Conservation (phyloP, 2,329 filamentous ascomycete species). For the Madurella fahalii region DNA sequence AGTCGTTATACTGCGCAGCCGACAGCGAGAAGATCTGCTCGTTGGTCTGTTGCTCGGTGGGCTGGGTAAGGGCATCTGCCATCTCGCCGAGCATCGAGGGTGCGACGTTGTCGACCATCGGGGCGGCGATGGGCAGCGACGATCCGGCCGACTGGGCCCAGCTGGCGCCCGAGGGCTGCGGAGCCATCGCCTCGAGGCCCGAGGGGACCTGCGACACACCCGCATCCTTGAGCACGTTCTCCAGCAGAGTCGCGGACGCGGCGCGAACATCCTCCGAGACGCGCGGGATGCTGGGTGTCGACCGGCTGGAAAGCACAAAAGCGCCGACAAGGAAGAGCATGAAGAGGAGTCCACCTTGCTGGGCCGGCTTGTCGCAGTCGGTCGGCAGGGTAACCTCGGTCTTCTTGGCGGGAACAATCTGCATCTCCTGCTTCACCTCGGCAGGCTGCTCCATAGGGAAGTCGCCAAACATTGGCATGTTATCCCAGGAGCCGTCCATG, state of each 20-base stretch:
- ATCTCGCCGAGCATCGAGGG: constrained; percentile 63
- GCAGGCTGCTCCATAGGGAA: constrained; percentile 54
- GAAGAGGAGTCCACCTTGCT: constrained; percentile 78
- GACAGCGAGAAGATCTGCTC: constrained; percentile 86
- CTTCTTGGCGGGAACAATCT: constrained; percentile 54
- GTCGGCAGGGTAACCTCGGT: constrained; percentile 41
- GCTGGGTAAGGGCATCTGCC: constrained; percentile 64
- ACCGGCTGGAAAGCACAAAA: constrained; percentile 85
- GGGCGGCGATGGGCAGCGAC: constrained; percentile 39
- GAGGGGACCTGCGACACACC: constrained; percentile 52
- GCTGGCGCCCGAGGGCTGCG: constrained; percentile 49
- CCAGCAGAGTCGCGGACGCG: constrained; percentile 71
- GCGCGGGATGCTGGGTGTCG: constrained; percentile 66
- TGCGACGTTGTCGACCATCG: constrained; percentile 46
- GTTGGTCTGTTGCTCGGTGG: constrained; percentile 78
- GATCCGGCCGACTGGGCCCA: constrained; percentile 41
- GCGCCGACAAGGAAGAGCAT: constrained; percentile 97
- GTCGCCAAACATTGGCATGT: constrained; percentile 72
- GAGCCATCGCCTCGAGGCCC: constrained; percentile 43
- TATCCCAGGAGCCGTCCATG: constrained; percentile 80
- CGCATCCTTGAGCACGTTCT: constrained; percentile 78
- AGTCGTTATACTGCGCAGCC: constrained; percentile 80
- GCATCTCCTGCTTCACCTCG: constrained; percentile 58
- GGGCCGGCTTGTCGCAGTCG: constrained; percentile 60
- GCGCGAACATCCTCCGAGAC: constrained; percentile 78